Evolutionary conservation across 1,139 yeast species (phyloP), one percentile per base, ranked within the genome.

Genomic region (Suhomyces guaymorum): DNA sequence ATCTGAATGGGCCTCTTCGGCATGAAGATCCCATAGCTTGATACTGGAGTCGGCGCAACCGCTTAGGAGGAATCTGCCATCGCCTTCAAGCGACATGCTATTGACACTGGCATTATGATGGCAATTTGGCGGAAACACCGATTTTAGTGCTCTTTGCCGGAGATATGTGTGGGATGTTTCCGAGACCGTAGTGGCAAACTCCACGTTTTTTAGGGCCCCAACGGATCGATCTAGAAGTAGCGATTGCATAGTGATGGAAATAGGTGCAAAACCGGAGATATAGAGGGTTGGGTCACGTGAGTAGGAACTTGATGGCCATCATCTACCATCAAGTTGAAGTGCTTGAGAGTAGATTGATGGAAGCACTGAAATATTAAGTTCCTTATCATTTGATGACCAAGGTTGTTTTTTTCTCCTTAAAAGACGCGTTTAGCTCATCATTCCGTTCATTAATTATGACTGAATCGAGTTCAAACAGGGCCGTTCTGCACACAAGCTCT

Each of bases 21-120:
- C 53, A 16, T 54, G 51, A 18, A 73, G 39, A 33, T 78, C 79
- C 88, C 88, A 83, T 18, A 82, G 43, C 35, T 76, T 76, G 10
- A 89, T 68, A 4, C 82, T 70, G 0, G 92, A 81, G 51, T 88
- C 95, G 3, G 88, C 87, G 26, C 87, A 78, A 0, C 94, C 96
- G 27, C 88, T 77, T 4, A 89, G 57, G 41, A 87, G 47, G 42
- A 61, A 82, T 39, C 73, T 61, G 33, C 64, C 54, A 6, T 75
- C 75, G 8, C 56, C 49, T 41, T 87, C 96, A n/a, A 87, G 51
- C 2, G 83, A 75, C 14, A 88, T 59, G 9, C 84, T 64, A 44
- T 83, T 85, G 15, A 86, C 80, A 8, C 86, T 78, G 1, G 76
- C 73, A 37, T 59, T 57, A 19, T 48, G 43, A 45, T 70, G 75